phyloP scores from a whole-genome alignment of 1,284 basidiomycete genomes.

The Binderoboletus segoi region DNA sequence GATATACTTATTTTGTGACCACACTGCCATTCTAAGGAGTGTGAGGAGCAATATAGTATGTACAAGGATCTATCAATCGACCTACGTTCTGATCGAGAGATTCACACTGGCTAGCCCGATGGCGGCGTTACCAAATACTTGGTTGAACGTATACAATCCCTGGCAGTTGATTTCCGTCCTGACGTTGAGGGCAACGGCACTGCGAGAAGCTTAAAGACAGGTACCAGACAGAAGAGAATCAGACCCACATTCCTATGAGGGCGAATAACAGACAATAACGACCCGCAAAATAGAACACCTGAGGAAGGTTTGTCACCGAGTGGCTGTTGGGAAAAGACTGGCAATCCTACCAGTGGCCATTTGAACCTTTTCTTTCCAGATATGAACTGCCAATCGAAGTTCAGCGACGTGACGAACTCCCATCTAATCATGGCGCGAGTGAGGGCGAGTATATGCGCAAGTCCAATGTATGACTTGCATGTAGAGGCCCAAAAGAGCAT shows the following conservation, averaged over 20 bases:
- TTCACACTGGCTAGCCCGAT: constrained; percentile 79
- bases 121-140: constrained; percentile 68
- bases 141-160: constrained; percentile 71
- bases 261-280: constrained; percentile 70
- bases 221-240: not conserved
- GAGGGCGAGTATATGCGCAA: constrained; percentile 12
- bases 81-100: constrained; percentile 75
- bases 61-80: constrained; percentile 5
- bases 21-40: constrained; percentile 61
- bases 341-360: constrained; percentile 57
- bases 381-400: constrained; percentile 70
- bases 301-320: constrained; percentile 3
- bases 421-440: constrained; percentile 42
- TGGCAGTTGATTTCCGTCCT: constrained; percentile 34
- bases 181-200: constrained; percentile 37
- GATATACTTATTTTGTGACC: constrained; percentile 65
- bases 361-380: constrained; percentile 59
- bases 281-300: constrained; percentile 77
- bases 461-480: constrained; percentile 43
- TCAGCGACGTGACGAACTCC: constrained; percentile 66
- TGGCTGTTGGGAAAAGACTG: not conserved
- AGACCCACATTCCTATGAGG: constrained; percentile 67
- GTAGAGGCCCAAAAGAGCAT: constrained; percentile 67
- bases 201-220: not conserved
- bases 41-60: constrained; percentile 1